These are phyloP conservation scores for Pseudocercospora pini-densiflorae DNA, from an alignment of 2,329 filamentous ascomycete genomes.

Conservation along the genomic window DNA sequence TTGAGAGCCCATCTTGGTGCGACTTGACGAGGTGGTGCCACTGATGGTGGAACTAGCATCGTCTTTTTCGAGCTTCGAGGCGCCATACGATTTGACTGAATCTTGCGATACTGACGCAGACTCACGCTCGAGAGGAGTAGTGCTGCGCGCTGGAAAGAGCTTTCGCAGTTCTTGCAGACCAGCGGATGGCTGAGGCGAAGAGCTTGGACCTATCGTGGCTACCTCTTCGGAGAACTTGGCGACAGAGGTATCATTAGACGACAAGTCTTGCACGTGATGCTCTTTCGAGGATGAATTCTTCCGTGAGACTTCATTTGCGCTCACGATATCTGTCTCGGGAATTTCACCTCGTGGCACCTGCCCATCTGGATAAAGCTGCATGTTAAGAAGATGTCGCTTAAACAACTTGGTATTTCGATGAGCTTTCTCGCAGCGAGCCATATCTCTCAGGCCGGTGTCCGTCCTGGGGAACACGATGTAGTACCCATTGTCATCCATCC, in stretches of 20 bases:
- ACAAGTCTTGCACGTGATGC: not conserved
- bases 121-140: not conserved
- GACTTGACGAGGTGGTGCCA: slow-evolving; percentile 13
- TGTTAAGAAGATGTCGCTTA: not conserved
- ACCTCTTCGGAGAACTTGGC: not conserved
- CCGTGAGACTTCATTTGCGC: not conserved
- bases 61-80: not conserved
- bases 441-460: not conserved
- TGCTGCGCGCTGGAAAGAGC: not conserved
- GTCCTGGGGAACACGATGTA: not conserved
- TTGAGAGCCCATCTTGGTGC: slow-evolving; percentile 1
- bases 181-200: not conserved
- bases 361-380: not conserved
- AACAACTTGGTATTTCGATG: not conserved
- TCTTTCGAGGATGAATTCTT: not conserved
- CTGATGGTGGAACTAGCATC: slow-evolving; percentile 18
- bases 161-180: not conserved
- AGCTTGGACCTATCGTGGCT: not conserved
- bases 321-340: not conserved
- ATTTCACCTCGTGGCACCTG: not conserved
- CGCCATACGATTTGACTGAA: not conserved
- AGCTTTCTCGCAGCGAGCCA: not conserved
- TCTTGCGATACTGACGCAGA: not conserved
- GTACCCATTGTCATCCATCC: not conserved
- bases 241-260: not conserved